phyloP scores from a whole-genome alignment of 352 stramenopile species.

The Phytophthora tentaculata region DNA sequence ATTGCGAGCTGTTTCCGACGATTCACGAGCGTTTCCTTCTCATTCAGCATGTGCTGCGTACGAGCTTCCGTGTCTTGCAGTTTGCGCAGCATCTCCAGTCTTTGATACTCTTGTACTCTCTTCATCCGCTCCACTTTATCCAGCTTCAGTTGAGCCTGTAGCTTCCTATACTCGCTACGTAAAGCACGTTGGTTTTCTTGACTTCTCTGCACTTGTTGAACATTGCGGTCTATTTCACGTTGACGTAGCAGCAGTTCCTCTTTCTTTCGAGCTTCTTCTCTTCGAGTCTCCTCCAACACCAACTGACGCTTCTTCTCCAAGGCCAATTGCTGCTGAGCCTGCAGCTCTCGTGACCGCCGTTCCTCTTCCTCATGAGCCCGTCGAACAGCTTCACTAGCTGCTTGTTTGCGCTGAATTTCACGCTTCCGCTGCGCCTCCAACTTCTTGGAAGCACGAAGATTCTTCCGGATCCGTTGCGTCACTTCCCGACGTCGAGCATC shows the following conservation, averaged over 20 bases:
- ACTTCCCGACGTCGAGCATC: conserved; percentile 68
- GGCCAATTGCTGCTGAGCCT: conserved; percentile 72
- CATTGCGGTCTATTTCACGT: conserved; percentile 71
- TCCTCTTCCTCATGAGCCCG: conserved; percentile 72
- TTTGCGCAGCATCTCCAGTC: conserved; percentile 89
- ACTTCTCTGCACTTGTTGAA: conserved; percentile 70
- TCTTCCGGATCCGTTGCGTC: conserved; percentile 68
- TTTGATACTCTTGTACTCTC: conserved; percentile 91
- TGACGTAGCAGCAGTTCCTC: conserved; percentile 67
- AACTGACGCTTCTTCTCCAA: conserved; percentile 75
- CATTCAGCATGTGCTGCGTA: conserved; percentile 82
- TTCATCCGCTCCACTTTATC: conserved; percentile 94
- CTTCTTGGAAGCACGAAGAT: conserved; percentile 68
- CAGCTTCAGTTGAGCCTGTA: conserved; percentile 85
- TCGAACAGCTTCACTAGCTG: conserved; percentile 57
- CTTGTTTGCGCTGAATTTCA: conserved; percentile 70
- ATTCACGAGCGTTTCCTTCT: conserved; percentile 83
- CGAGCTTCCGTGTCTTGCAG: conserved; percentile 85
- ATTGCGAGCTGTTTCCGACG: conserved; percentile 82
- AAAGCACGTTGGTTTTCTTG: conserved; percentile 78
- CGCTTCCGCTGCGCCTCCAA: conserved; percentile 69
- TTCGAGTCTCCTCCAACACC: conserved; percentile 66
- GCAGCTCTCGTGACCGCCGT: conserved; percentile 53
- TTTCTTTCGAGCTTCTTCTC: conserved; percentile 84
- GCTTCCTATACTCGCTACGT: conserved; percentile 83